Evolutionary conservation across 164 flowering plant genomes (phyloP).

Genomic region (Nymphaea thermarum): DNA sequence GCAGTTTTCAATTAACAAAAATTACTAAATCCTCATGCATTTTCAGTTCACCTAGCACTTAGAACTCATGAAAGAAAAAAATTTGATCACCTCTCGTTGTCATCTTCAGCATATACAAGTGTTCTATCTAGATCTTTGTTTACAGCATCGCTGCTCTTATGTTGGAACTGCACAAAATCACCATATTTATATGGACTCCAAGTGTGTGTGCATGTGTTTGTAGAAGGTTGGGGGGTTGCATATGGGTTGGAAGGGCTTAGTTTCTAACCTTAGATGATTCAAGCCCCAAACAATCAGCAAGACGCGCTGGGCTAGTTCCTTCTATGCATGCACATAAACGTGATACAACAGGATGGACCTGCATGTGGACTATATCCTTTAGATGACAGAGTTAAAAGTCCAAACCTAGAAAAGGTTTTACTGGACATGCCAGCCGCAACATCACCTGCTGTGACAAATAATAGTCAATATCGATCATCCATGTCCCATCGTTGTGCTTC

Average conservation of each 20-base stretch:
- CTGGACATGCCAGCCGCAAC: not conserved
- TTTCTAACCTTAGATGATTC: slow-evolving; percentile 81
- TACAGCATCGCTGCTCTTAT: slow-evolving; percentile 37
- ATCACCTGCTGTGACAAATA: slow-evolving; percentile 88
- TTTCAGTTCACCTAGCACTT: too few relatives aligned
- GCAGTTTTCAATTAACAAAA: slow-evolving; percentile 18
- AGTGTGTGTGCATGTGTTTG: not conserved
- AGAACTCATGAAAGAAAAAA: too few relatives aligned
- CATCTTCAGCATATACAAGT: slow-evolving; percentile 39
- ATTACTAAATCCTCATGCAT: too few relatives aligned
- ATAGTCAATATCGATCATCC: slow-evolving; percentile 93
- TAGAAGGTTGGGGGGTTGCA: too few relatives aligned
- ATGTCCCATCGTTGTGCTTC: slow-evolving; percentile 52
- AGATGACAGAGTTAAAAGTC: not conserved
- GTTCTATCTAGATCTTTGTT: slow-evolving; percentile 39
- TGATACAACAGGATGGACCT: slow-evolving; percentile 98
- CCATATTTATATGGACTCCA: not conserved
- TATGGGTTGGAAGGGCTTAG: slow-evolving; percentile 4
- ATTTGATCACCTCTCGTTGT: slow-evolving; percentile 64
- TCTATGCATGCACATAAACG: slow-evolving; percentile 91
- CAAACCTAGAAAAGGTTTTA: not conserved
- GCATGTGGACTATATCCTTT: slow-evolving; percentile 8
- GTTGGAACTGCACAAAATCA: slow-evolving; percentile 43
- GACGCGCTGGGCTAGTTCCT: slow-evolving; percentile 91
- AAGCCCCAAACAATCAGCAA: slow-evolving; percentile 96